phyloP scores from a whole-genome alignment of 225 moss, liverwort and hornwort species.

The Neckera pumila region DNA sequence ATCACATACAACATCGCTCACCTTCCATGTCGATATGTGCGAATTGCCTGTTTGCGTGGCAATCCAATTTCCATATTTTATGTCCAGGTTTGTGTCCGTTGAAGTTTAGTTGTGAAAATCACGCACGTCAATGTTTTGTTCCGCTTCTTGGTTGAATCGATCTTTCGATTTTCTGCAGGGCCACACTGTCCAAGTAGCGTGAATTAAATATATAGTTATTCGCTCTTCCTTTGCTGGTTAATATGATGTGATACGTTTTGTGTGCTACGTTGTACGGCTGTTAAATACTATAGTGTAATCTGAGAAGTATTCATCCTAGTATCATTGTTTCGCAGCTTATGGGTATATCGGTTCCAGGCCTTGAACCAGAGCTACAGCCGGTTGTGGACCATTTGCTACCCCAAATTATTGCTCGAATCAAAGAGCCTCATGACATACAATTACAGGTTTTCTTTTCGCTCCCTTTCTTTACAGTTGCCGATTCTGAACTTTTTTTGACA shows the following conservation, averaged over 20 bases:
- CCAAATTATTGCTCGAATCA: constrained; percentile 66
- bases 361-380: constrained; percentile 87
- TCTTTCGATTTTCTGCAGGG: background rate
- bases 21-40: constrained; percentile 84
- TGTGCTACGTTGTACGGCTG: background rate
- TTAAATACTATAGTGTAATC: background rate
- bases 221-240: background rate
- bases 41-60: constrained; percentile 83
- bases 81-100: constrained; percentile 53
- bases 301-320: constrained; percentile 6
- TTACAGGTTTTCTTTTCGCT: constrained; percentile 45
- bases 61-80: constrained; percentile 87
- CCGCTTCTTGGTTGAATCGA: background rate
- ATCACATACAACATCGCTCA: constrained; percentile 65
- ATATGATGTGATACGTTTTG: background rate
- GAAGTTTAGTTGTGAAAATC: background rate
- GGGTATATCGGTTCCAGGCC: constrained; percentile 86
- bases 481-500: background rate
- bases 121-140: background rate
- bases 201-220: background rate
- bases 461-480: background rate
- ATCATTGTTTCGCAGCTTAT: constrained; percentile 51
- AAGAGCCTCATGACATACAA: constrained; percentile 79
- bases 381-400: constrained; percentile 82
- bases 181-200: background rate